Conservation (phyloP, 257 asterid species). For the Przewalskia tangutica region DNA sequence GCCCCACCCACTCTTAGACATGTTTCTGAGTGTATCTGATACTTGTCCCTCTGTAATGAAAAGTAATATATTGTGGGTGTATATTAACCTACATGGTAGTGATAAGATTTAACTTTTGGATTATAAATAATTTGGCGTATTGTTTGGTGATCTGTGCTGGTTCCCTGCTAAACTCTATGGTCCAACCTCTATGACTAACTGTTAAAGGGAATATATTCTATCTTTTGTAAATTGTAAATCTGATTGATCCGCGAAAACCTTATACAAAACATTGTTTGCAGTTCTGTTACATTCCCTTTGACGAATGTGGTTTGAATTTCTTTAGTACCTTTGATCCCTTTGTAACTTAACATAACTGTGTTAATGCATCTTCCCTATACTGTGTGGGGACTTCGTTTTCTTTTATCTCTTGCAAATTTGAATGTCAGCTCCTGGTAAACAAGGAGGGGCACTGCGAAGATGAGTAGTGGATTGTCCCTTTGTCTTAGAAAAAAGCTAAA, state of each 20-base stretch:
- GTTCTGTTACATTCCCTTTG: background rate
- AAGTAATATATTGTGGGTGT: background rate
- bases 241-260: background rate
- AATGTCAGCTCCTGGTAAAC: background rate
- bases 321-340: background rate
- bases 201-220: background rate
- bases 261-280: background rate
- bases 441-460: background rate
- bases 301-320: background rate
- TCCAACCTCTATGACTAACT: background rate
- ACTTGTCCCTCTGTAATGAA: background rate
- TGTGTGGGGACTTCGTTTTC: background rate
- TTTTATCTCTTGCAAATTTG: background rate
- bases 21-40: background rate
- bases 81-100: background rate
- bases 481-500: background rate
- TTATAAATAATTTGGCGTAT: background rate
- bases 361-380: background rate
- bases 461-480: background rate
- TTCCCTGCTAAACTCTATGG: background rate
- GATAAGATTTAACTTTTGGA: background rate
- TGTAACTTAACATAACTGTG: background rate
- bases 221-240: background rate
- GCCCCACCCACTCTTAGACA: background rate
- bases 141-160: background rate